These are phyloP conservation scores for Phaeophleospora eucalypticola DNA, from an alignment of 2,329 filamentous ascomycete genomes.

Conservation along the genomic window DNA sequence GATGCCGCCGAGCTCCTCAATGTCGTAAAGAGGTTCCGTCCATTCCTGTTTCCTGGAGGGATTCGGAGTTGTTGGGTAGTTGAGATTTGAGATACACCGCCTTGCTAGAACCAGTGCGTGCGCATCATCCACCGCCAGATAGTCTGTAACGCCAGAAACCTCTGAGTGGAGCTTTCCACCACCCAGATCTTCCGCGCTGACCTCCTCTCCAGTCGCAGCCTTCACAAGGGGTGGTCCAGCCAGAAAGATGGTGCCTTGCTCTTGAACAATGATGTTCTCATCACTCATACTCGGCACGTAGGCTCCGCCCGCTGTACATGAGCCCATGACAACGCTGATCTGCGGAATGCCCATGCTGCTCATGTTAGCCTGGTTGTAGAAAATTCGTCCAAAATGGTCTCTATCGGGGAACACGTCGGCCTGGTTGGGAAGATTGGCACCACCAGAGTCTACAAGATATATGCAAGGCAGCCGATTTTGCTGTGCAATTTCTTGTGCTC, in stretches of 20 bases:
- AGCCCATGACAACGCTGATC: constrained; percentile 93
- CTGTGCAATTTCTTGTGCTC: constrained; percentile 83
- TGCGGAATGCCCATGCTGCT: constrained; percentile 84
- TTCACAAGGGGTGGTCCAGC: constrained; percentile 92
- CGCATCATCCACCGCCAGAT: constrained; percentile 88
- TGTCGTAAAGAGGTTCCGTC: constrained; percentile 74
- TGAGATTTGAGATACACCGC: constrained; percentile 80
- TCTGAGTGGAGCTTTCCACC: constrained; percentile 86
- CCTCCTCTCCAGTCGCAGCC: constrained; percentile 88
- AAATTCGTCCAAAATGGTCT: constrained; percentile 94
- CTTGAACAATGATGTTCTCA: constrained; percentile 92
- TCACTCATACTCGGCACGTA: constrained; percentile 98
- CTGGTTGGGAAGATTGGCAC: constrained; percentile 91
- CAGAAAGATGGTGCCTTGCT: constrained; percentile 96
- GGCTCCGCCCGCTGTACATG: constrained; percentile 90
- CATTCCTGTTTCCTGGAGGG: constrained; percentile 43
- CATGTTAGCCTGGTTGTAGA: constrained; percentile 97
- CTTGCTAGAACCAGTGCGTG: constrained; percentile 84
- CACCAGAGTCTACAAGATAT: constrained; percentile 93
- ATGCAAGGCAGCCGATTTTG: constrained; percentile 85
- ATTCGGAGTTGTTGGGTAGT: constrained; percentile 62
- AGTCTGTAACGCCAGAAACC: constrained; percentile 89
- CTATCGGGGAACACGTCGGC: constrained; percentile 92
- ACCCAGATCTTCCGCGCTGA: constrained; percentile 84
- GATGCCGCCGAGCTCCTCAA: constrained; percentile 78